These are phyloP conservation scores for Condylostoma magnum DNA, from an alignment of 169 alveolate genomes.

Conservation along the genomic window DNA sequence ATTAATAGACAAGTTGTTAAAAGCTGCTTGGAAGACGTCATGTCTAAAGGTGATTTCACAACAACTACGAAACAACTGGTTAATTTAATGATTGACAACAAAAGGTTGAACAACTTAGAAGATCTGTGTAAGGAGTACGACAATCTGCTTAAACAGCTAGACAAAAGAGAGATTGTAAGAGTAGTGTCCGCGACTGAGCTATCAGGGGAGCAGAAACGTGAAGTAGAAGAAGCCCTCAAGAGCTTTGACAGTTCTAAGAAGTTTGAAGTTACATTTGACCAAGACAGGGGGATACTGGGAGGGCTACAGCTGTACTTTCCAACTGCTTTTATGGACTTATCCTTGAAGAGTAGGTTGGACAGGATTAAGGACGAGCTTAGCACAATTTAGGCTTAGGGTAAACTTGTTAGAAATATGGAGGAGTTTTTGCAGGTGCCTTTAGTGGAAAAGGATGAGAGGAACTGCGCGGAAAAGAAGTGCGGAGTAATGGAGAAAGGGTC, in stretches of 20 bases:
- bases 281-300: slow-evolving; percentile 21
- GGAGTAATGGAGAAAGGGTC: no score
- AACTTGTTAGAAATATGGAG: neutral
- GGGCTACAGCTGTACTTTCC: slow-evolving; percentile 33
- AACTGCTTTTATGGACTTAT: slow-evolving; percentile 28
- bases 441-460: no score
- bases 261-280: slow-evolving; percentile 1
- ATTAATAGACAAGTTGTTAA: neutral
- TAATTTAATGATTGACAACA: neutral
- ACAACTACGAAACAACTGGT: neutral
- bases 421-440: no score
- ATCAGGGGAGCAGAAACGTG: neutral
- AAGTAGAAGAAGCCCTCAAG: slow-evolving; percentile 15
- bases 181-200: slow-evolving; percentile 16
- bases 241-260: neutral
- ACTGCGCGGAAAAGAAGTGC: no score
- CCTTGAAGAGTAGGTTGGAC: slow-evolving; percentile 1
- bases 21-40: neutral
- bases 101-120: neutral
- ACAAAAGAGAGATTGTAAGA: slow-evolving; percentile 17
- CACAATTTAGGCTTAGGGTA: neutral
- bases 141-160: neutral
- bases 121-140: neutral
- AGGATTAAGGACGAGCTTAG: slow-evolving; percentile 27
- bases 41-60: slow-evolving; percentile 10